Evolutionary conservation across 176 grass and related monocot genomes (phyloP), one percentile per base, ranked within the genome.

Genomic region (Hordeum marinum): DNA sequence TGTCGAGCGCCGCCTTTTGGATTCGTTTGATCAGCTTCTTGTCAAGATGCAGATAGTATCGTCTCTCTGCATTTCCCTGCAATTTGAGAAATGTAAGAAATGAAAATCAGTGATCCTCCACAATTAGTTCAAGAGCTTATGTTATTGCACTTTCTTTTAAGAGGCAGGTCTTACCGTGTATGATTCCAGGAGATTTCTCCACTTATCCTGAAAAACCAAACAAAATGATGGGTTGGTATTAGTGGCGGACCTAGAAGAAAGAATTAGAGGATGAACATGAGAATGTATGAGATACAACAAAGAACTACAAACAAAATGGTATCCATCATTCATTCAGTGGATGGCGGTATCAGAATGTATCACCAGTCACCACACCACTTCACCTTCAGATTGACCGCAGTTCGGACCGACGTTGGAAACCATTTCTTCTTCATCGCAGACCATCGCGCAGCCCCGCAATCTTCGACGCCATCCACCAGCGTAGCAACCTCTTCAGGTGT

Each of bases 381-480:
- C 10, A 68, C 64, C 64, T 68, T 68, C 0, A 68, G 7, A 31
- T 68, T 8, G 31, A 20, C 0, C 3, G 32, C 3, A 2, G 64
- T 10, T 68, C 32, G 64, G 18, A 36, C 64, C 1, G 31, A 68
- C 20, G 17, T 18, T 1, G 34, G 20, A 39, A 68, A 68, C 66
- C 36, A 21, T 37, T 68, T 9, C 10, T 68, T 20, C 20, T 87
- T 76, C 72, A 87, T 0, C 13, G 20, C 8, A 5, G 26, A 35
- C 85, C 85, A 87, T 10, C 0, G 25, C 60, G 79, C 79, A 24
- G 77, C 39, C 3, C 71, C 71, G 8, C 45, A 82, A 14, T 76
- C 9, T 23, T 63, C 34, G 42, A 87, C 4, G 67, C 62, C 72
- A 9, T 57, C 0, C 21, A 82, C 46, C 0, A 87, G 71, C 57